These are phyloP conservation scores for Talaromyces verruculosus DNA, from an alignment of 2,329 filamentous ascomycete species.

Conservation along the genomic window DNA sequence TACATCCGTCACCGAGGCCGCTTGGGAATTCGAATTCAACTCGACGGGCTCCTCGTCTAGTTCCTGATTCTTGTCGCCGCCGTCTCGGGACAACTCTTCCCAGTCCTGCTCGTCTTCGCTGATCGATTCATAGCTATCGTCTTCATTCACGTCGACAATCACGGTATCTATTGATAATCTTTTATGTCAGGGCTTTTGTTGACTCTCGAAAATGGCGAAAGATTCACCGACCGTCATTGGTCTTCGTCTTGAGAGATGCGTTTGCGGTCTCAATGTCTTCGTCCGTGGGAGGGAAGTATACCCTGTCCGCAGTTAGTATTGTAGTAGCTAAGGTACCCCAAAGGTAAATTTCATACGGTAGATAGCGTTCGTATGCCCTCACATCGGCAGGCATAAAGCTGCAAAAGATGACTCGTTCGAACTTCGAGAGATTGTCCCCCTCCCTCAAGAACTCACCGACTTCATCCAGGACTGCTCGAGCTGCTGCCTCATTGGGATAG, in stretches of 20 bases:
- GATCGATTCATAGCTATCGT: conserved; percentile 20
- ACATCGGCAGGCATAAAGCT: conserved; percentile 79
- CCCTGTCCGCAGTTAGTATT: conserved; percentile 32
- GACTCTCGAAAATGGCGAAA: conserved; percentile 37
- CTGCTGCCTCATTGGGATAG: conserved; percentile 74
- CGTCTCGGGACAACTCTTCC: conserved; percentile 39
- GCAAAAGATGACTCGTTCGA: conserved; percentile 80
- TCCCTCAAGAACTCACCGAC: conserved; percentile 56
- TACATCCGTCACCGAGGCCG: conserved; percentile 30
- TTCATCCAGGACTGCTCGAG: conserved; percentile 66
- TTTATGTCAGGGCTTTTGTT: neutral
- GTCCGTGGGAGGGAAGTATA: conserved; percentile 50
- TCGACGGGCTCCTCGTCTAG: conserved; percentile 38
- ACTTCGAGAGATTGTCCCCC: conserved; percentile 39
- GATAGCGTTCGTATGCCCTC: conserved; percentile 63
- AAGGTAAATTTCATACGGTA: conserved; percentile 66
- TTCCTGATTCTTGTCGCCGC: conserved; percentile 27
- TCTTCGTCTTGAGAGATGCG: conserved; percentile 48
- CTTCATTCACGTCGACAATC: conserved; percentile 15
- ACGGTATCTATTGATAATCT: conserved; percentile 12
- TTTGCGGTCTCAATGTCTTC: conserved; percentile 32
- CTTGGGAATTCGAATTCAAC: conserved; percentile 29
- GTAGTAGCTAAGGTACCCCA: conserved; percentile 3
- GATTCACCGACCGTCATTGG: conserved; percentile 49
- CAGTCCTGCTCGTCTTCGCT: conserved; percentile 44